Evolutionary conservation across 176 grass and related monocot species (phyloP).

Genomic region (Musa beccarii): DNA sequence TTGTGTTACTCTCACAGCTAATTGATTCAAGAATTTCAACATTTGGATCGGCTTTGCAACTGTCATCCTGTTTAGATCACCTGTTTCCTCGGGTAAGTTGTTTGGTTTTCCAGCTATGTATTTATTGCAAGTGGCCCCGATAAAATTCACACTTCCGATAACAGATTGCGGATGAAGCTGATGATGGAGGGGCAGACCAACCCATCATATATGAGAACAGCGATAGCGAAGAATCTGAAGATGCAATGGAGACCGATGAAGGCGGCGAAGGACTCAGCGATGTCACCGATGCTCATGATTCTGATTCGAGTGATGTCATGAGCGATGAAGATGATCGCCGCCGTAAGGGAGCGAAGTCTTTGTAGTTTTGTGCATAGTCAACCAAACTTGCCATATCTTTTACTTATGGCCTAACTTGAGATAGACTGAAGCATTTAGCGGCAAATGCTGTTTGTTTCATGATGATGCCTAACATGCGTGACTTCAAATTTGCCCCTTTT

Average conservation of each 20-base stretch:
- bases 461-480: too few relatives aligned
- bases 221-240: slow-evolving; percentile 57
- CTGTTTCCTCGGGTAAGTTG: slow-evolving; percentile 47
- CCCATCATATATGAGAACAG: slow-evolving; percentile 75
- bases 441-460: too few relatives aligned
- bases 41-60: slow-evolving; percentile 53
- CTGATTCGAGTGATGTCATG: slow-evolving; percentile 69
- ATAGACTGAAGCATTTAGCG: too few relatives aligned
- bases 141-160: background rate
- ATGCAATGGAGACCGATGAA: slow-evolving; percentile 65
- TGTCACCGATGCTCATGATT: slow-evolving; percentile 54
- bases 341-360: background rate
- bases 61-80: slow-evolving; percentile 74
- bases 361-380: too few relatives aligned
- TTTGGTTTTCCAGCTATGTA: background rate
- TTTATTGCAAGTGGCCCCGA: background rate
- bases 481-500: too few relatives aligned
- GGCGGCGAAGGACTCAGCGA: slow-evolving; percentile 32
- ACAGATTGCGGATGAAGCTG: slow-evolving; percentile 62
- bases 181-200: slow-evolving; percentile 27
- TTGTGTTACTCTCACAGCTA: slow-evolving; percentile 35
- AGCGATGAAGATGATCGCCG: slow-evolving; percentile 25
- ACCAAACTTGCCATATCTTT: too few relatives aligned
- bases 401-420: too few relatives aligned
- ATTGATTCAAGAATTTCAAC: slow-evolving; percentile 86